Evolutionary conservation across 441 rosid genomes (phyloP).

Genomic region (Bruguiera hainesii): DNA sequence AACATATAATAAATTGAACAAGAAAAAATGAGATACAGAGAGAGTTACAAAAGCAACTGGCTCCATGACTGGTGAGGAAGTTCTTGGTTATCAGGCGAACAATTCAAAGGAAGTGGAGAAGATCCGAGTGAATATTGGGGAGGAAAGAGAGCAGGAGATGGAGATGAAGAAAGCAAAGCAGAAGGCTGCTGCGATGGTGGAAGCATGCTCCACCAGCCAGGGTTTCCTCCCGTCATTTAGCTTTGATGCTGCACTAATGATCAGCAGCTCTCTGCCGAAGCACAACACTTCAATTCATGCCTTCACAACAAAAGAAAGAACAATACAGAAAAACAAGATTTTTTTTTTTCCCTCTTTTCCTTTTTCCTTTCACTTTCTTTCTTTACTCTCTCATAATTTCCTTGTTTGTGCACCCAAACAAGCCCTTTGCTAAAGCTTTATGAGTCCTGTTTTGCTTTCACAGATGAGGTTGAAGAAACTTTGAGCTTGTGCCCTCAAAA

Average conservation of each 20-base stretch:
- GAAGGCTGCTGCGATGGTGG: constrained; percentile 45
- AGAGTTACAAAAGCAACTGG: constrained; percentile 71
- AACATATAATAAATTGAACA: background rate
- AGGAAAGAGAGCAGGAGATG: constrained; percentile 31
- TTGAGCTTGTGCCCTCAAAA: constrained; percentile 24
- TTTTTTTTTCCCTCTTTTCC: background rate
- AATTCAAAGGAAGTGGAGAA: constrained; percentile 38
- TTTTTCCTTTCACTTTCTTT: constrained; percentile 25
- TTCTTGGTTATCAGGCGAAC: constrained; percentile 52
- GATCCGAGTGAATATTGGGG: constrained; percentile 43
- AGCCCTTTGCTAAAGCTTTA: constrained; percentile 32
- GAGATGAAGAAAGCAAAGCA: constrained; percentile 31
- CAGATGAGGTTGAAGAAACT: constrained; percentile 52
- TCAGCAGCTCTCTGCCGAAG: constrained; percentile 7
- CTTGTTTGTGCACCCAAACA: constrained; percentile 46
- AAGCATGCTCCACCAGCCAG: constrained; percentile 61
- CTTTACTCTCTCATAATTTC: constrained; percentile 33
- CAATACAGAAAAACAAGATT: background rate
- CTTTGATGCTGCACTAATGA: constrained; percentile 7
- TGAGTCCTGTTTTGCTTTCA: constrained; percentile 39
- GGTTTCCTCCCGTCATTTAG: constrained; percentile 70
- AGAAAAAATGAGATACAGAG: background rate
- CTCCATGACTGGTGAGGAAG: constrained; percentile 75
- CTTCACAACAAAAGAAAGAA: constrained; percentile 13
- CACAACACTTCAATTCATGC: constrained; percentile 21